These are phyloP conservation scores for Curvularia sp. DNA, from an alignment of 2,329 filamentous ascomycete species.

Conservation along the genomic window DNA sequence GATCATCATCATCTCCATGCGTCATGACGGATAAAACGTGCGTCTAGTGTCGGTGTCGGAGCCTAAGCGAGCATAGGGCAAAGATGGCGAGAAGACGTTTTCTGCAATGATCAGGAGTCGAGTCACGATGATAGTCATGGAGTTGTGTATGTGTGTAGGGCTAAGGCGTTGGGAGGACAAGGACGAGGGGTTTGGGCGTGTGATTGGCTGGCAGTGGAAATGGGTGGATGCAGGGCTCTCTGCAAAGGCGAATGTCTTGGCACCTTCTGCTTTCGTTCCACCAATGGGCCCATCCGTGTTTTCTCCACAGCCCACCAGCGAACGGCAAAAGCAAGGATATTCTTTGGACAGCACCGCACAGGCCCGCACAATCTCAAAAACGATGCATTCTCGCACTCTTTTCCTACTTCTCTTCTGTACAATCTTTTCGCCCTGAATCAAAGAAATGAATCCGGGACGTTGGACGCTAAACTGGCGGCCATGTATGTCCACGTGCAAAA, in stretches of 20 bases:
- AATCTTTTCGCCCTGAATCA: slow-evolving; percentile 5
- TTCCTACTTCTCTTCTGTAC: neutral
- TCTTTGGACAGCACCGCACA: slow-evolving; percentile 5
- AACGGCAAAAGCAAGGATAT: slow-evolving; percentile 2
- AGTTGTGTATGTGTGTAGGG: slow-evolving; percentile 16
- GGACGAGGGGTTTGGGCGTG: slow-evolving; percentile 5
- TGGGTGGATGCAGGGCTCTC: slow-evolving; percentile 12
- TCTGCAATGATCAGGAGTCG: slow-evolving; percentile 11
- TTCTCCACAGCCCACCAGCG: slow-evolving; percentile 4
- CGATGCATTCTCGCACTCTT: neutral
- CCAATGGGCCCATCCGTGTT: slow-evolving; percentile 13
- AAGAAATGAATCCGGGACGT: slow-evolving; percentile 17
- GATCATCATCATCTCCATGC: slow-evolving; percentile 13
- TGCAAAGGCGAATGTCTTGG: slow-evolving; percentile 8
- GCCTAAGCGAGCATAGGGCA: slow-evolving; percentile 13
- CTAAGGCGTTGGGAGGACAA: neutral
- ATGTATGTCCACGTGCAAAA: slow-evolving; percentile 32
- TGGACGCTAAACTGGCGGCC: slow-evolving; percentile 28
- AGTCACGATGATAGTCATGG: slow-evolving; percentile 18
- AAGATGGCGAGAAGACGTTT: slow-evolving; percentile 2
- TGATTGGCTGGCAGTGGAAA: slow-evolving; percentile 21
- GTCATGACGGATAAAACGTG: slow-evolving; percentile 5
- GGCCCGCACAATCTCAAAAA: neutral
- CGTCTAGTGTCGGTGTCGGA: slow-evolving; percentile 8
- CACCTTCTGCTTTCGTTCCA: slow-evolving; percentile 27